These are phyloP conservation scores for Amanita muscaria DNA, from an alignment of 768 basidiomycete species.

Conservation along the genomic window DNA sequence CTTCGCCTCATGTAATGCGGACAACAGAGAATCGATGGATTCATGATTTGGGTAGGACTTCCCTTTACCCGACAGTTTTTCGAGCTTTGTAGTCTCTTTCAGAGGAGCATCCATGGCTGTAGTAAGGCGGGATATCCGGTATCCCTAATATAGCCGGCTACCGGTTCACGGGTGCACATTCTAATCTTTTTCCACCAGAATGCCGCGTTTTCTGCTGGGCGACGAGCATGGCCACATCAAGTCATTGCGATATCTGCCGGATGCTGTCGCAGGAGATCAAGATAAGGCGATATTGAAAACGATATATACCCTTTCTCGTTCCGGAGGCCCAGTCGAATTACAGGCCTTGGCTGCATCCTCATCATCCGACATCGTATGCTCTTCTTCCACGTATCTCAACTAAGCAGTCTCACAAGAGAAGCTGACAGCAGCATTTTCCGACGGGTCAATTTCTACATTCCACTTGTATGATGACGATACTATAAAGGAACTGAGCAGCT, in stretches of 20 bases:
- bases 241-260: slow-evolving; percentile 35
- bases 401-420: slow-evolving; percentile 34
- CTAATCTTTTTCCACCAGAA: slow-evolving; percentile 17
- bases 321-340: slow-evolving; percentile 18
- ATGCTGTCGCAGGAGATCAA: slow-evolving; percentile 23
- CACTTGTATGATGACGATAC: slow-evolving; percentile 32
- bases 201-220: slow-evolving; percentile 65
- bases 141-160: no score
- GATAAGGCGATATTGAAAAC: slow-evolving; percentile 10
- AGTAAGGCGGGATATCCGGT: background rate
- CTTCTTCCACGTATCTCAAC: slow-evolving; percentile 1
- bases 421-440: slow-evolving; percentile 57
- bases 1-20: slow-evolving; percentile 48
- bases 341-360: slow-evolving; percentile 24
- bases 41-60: slow-evolving; percentile 43
- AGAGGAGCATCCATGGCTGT: slow-evolving; percentile 58
- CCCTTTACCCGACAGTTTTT: slow-evolving; percentile 50
- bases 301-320: background rate
- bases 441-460: slow-evolving; percentile 45
- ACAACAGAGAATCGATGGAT: slow-evolving; percentile 57
- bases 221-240: slow-evolving; percentile 78
- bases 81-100: slow-evolving; percentile 75
- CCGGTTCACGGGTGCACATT: background rate
- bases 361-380: slow-evolving; percentile 31
- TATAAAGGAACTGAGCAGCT: slow-evolving; percentile 35